Evolutionary conservation across 2,329 filamentous ascomycete species (phyloP).

Genomic region (Scedosporium minutisporum): DNA sequence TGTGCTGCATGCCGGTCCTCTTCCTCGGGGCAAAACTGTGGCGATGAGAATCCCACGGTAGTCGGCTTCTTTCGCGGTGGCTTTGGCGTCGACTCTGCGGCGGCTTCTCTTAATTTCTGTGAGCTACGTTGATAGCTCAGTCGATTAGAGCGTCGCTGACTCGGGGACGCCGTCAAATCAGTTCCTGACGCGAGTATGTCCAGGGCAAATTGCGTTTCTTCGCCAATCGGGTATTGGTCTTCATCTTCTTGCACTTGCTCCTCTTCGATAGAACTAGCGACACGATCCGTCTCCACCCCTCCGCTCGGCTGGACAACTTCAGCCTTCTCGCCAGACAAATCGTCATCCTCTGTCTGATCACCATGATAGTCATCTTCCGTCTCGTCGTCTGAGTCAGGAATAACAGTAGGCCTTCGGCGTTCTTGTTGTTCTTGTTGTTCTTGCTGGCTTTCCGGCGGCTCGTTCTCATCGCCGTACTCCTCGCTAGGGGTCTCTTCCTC

Average conservation of each 20-base stretch:
- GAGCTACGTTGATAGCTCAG: neutral
- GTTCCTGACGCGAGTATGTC: constrained; percentile 20
- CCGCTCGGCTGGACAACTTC: neutral
- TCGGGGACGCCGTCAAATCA: constrained; percentile 6
- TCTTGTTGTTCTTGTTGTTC: neutral
- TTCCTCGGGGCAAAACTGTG: constrained; percentile 2
- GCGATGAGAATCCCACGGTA: neutral
- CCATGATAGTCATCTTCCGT: constrained; percentile 18
- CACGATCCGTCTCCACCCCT: neutral
- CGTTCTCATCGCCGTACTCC: neutral
- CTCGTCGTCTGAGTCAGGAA: constrained; percentile 42
- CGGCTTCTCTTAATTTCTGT: neutral
- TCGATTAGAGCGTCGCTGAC: neutral
- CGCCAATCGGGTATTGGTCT: constrained; percentile 17
- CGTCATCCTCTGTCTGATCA: neutral
- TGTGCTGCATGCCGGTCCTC: neutral
- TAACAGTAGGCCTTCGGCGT: constrained; percentile 20
- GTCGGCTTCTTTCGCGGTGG: neutral
- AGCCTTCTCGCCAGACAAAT: neutral
- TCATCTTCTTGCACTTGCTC: neutral
- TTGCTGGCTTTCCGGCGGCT: neutral
- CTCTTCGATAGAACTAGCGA: constrained; percentile 7
- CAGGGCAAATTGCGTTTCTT: constrained; percentile 25
- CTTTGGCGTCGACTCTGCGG: neutral
- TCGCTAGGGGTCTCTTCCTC: neutral